phyloP scores from a whole-genome alignment of 352 stramenopile genomes.

The Phytophthora chlamydospora region DNA sequence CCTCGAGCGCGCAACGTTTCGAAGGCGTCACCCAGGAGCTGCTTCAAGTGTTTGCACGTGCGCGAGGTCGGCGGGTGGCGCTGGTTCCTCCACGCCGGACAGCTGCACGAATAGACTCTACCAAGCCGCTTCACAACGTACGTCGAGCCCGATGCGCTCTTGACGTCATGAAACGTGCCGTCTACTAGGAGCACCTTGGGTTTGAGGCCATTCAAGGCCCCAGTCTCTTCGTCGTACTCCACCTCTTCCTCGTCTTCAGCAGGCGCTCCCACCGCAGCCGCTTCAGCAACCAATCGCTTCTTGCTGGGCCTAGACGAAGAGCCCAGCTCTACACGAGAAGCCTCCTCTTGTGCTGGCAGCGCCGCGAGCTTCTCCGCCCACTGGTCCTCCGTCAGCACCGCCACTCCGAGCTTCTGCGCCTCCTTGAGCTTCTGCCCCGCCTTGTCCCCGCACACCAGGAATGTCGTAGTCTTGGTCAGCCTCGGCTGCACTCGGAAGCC shows the following conservation, averaged over 20 bases:
- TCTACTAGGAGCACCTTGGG: constrained; percentile 46
- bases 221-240: constrained; percentile 51
- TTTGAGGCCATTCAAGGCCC: constrained; percentile 45
- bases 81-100: constrained; percentile 73
- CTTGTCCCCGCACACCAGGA: constrained; percentile 60
- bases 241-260: constrained; percentile 12
- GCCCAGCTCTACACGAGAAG: background rate
- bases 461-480: constrained; percentile 49
- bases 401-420: constrained; percentile 46
- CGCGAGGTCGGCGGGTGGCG: constrained; percentile 45
- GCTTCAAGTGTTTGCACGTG: constrained; percentile 73
- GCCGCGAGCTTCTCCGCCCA: constrained; percentile 36
- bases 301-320: constrained; percentile 12
- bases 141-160: constrained; percentile 59
- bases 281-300: constrained; percentile 13
- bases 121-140: constrained; percentile 63
- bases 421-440: constrained; percentile 53
- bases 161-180: constrained; percentile 50
- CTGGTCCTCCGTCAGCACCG: constrained; percentile 46
- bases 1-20: constrained; percentile 39
- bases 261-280: constrained; percentile 14
- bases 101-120: constrained; percentile 64
- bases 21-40: constrained; percentile 56
- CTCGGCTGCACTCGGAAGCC: constrained; percentile 46
- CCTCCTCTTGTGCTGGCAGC: background rate